Conservation (phyloP, 306 rosid genomes). For the Mimosa bimucronata region DNA sequence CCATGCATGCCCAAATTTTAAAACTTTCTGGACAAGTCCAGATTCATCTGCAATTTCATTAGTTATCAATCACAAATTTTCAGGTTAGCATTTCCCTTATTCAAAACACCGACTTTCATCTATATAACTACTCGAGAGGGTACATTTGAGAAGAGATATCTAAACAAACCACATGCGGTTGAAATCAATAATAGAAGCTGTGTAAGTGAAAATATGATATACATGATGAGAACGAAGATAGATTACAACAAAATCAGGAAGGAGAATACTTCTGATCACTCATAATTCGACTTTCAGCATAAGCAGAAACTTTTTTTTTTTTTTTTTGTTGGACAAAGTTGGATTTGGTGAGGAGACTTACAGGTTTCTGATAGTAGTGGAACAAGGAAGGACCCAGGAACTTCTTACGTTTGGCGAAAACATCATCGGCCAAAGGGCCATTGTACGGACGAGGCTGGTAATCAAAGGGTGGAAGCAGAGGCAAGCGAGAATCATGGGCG, state of each 20-base stretch:
- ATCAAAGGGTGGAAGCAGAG: constrained; percentile 70
- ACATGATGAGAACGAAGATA: constrained; percentile 1
- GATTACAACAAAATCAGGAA: not conserved
- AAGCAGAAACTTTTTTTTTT: not conserved
- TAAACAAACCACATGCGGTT: not conserved
- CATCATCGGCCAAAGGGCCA: constrained; percentile 73
- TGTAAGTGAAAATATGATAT: not conserved
- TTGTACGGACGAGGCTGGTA: constrained; percentile 63
- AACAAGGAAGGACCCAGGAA: constrained; percentile 90
- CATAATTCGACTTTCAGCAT: not conserved
- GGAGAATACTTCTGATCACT: not conserved
- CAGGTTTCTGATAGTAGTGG: constrained; percentile 85
- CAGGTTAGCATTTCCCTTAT: constrained; percentile 6
- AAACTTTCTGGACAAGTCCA: not conserved
- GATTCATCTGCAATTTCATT: not conserved
- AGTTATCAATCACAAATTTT: not conserved
- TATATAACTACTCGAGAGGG: not conserved
- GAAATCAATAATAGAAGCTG: not conserved
- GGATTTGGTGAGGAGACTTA: constrained; percentile 35
- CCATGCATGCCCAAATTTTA: not conserved
- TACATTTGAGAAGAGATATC: not conserved
- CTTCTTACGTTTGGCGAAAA: constrained; percentile 69
- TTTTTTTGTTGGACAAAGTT: constrained; percentile 18
- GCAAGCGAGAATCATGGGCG: constrained; percentile 31
- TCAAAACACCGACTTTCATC: not conserved